phyloP scores from a whole-genome alignment of 2,329 filamentous ascomycete genomes.

The Fusarium setosum region DNA sequence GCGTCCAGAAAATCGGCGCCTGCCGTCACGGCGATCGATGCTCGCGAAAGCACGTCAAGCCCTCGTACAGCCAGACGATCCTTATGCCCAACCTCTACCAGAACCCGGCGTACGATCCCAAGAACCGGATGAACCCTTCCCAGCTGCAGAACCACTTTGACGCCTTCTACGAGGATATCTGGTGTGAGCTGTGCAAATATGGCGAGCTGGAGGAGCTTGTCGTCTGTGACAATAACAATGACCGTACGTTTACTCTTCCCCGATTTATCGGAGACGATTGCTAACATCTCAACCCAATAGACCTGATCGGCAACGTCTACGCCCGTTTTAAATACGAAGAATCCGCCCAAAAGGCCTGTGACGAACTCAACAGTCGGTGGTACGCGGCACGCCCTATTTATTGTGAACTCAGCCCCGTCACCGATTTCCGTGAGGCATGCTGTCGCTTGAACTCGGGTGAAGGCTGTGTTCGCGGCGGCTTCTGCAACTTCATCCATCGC shows the following conservation, averaged over 20 bases:
- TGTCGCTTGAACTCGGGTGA: constrained; percentile 95
- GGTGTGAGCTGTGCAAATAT: constrained; percentile 99
- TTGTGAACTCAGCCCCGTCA: constrained; percentile 96
- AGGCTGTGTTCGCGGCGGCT: constrained; percentile 94
- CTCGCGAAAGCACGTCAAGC: constrained; percentile 98
- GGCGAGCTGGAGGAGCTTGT: constrained; percentile 98
- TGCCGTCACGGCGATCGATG: constrained; percentile 98
- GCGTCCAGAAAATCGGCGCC: constrained; percentile 92
- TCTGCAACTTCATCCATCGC: constrained; percentile 99
- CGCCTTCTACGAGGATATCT: constrained; percentile 99
- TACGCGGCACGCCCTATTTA: constrained; percentile 98
- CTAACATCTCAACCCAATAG: constrained; percentile 54
- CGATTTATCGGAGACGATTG: not conserved
- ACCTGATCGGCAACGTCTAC: constrained; percentile 99
- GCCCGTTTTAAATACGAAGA: constrained; percentile 99
- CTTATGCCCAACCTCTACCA: constrained; percentile 99
- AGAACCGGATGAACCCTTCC: constrained; percentile 94
- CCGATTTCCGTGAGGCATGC: constrained; percentile 97
- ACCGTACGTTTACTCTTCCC: constrained; percentile 70
- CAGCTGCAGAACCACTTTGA: constrained; percentile 99
- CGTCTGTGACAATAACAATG: constrained; percentile 99
- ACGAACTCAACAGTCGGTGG: constrained; percentile 94
- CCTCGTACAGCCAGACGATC: constrained; percentile 96
- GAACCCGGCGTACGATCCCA: constrained; percentile 96
- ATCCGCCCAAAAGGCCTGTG: constrained; percentile 91